These are phyloP conservation scores for Fusarium liriodendri DNA, from an alignment of 2,329 filamentous ascomycete genomes.

Conservation along the genomic window DNA sequence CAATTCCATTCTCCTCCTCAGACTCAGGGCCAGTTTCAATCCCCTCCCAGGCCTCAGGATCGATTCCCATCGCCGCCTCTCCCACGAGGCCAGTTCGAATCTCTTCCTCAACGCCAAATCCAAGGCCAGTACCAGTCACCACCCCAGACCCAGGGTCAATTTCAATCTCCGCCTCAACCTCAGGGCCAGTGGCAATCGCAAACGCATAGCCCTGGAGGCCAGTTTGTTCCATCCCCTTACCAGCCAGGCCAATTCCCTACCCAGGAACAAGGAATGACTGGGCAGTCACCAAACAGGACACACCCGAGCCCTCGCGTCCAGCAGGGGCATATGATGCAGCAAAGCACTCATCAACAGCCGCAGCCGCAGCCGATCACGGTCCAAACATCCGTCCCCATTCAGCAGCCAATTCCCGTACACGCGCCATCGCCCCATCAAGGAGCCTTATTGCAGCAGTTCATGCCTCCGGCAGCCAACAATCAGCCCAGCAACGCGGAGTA, in stretches of 20 bases:
- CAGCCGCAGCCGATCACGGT: slow-evolving; percentile 29
- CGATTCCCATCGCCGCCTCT: not conserved
- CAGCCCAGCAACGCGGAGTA: not conserved
- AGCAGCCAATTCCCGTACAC: slow-evolving; percentile 26
- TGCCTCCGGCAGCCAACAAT: slow-evolving; percentile 10
- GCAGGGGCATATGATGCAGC: slow-evolving; percentile 5
- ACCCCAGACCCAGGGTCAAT: slow-evolving; percentile 18
- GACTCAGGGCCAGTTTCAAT: slow-evolving; percentile 14
- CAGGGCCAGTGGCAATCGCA: slow-evolving; percentile 30
- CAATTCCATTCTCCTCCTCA: slow-evolving; percentile 24
- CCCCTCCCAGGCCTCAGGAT: not conserved
- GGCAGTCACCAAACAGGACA: slow-evolving; percentile 40
- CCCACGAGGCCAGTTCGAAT: slow-evolving; percentile 26
- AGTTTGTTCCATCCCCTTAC: slow-evolving; percentile 53
- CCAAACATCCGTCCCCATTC: slow-evolving; percentile 24
- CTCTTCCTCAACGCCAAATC: slow-evolving; percentile 2
- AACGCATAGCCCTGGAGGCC: slow-evolving; percentile 39
- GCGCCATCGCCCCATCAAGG: slow-evolving; percentile 26
- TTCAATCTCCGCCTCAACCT: slow-evolving; percentile 17
- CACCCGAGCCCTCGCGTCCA: slow-evolving; percentile 23
- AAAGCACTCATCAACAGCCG: slow-evolving; percentile 21
- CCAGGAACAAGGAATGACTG: slow-evolving; percentile 50
- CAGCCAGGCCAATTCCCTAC: slow-evolving; percentile 51
- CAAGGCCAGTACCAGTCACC: slow-evolving; percentile 14
- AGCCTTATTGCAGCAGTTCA: slow-evolving; percentile 23